phyloP scores from a whole-genome alignment of 306 rosid genomes.

The Macrotyloma uniflorum region DNA sequence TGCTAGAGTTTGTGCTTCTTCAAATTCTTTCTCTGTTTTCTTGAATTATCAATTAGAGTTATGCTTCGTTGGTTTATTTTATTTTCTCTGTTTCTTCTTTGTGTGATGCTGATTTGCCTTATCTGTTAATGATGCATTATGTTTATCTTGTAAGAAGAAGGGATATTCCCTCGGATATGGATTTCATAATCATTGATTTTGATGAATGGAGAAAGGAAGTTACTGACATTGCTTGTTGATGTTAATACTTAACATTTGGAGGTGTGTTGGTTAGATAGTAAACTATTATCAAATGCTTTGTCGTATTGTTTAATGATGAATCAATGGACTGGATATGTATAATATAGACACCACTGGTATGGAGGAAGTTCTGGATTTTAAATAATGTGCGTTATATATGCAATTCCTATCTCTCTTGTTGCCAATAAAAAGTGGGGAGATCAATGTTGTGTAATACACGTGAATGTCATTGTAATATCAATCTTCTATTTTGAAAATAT shows the following conservation, averaged over 20 bases:
- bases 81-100: background rate
- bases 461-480: conserved; percentile 8
- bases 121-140: background rate
- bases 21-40: background rate
- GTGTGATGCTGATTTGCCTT: background rate
- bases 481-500: background rate
- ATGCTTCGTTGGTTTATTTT: background rate
- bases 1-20: conserved; percentile 52
- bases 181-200: background rate
- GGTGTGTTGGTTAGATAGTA: background rate
- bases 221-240: background rate
- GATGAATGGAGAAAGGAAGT: background rate
- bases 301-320: background rate
- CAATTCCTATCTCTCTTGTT: conserved; percentile 9
- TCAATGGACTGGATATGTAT: background rate
- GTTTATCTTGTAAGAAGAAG: background rate
- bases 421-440: background rate
- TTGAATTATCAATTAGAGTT: background rate
- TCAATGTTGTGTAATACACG: background rate
- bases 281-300: background rate
- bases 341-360: background rate
- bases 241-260: background rate
- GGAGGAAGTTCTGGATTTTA: background rate
- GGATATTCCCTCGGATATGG: background rate
- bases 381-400: background rate